Conservation (phyloP, 345 rosid species). For the Balakata baccata region DNA sequence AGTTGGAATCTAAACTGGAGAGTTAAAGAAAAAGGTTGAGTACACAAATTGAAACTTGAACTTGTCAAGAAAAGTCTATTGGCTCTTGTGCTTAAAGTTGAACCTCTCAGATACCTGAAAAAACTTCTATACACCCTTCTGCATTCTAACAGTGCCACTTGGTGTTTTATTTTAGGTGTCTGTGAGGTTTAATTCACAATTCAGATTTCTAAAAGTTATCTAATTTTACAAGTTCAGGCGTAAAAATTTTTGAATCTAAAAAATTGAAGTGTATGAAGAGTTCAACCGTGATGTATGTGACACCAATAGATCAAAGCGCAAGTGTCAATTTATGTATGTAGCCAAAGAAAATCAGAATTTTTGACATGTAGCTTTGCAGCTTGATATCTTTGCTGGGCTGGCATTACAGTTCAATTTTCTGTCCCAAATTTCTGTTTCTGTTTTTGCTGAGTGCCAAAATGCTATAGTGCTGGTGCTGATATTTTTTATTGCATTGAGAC, state of each 20-base stretch:
- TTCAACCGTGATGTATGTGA: too few species aligned
- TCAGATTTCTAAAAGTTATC: too few species aligned
- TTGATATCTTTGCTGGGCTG: neutral
- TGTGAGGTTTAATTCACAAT: too few species aligned
- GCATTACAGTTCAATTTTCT: too few species aligned
- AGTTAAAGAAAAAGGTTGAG: neutral
- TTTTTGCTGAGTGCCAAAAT: too few species aligned
- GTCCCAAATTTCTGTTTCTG: too few species aligned
- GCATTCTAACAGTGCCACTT: neutral
- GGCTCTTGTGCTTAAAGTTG: neutral
- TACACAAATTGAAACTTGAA: neutral
- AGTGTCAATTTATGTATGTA: too few species aligned
- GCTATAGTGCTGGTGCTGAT: constrained; percentile 31
- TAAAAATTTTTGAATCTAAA: neutral
- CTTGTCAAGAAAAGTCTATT: neutral
- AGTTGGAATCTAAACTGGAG: neutral
- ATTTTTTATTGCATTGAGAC: constrained; percentile 38
- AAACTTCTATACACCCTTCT: neutral
- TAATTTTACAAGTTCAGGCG: neutral
- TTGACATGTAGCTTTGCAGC: neutral
- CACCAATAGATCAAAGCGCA: too few species aligned
- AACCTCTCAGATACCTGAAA: neutral
- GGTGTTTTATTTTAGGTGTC: neutral
- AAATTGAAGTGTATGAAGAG: neutral
- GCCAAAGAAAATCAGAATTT: too few species aligned